Percentiles rank a stretch among this genome's conserved stretches.
Evolutionary conservation across 1,284 basidiomycete genomes (phyloP).

Genomic region (Cerioporus squamosus): DNA sequence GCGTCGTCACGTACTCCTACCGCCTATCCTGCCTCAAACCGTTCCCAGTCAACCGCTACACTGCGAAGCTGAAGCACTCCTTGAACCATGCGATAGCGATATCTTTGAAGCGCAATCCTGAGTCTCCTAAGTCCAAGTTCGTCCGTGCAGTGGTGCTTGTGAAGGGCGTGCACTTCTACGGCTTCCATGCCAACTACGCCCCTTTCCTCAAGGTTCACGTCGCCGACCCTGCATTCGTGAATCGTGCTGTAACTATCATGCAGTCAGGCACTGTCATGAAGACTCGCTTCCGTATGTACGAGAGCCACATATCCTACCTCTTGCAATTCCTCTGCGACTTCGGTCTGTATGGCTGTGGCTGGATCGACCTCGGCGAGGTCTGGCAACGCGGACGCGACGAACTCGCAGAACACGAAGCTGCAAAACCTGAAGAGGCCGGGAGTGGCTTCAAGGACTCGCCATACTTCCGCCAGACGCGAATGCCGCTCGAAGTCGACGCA

Average conservation of each 20-base stretch:
- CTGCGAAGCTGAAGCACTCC: slow-evolving; percentile 65
- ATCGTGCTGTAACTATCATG: slow-evolving; percentile 75
- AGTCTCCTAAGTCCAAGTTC: slow-evolving; percentile 58
- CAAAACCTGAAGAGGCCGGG: neutral
- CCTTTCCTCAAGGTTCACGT: slow-evolving; percentile 92
- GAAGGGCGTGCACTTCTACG: slow-evolving; percentile 97
- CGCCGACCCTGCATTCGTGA: slow-evolving; percentile 71
- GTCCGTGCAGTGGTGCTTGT: slow-evolving; percentile 81
- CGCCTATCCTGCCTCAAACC: neutral
- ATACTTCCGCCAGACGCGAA: slow-evolving; percentile 68
- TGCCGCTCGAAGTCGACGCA: slow-evolving; percentile 86
- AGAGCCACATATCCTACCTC: slow-evolving; percentile 88
- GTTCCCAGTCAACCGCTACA: slow-evolving; percentile 67
- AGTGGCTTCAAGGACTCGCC: slow-evolving; percentile 48
- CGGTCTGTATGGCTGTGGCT: slow-evolving; percentile 94
- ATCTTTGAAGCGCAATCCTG: slow-evolving; percentile 68
- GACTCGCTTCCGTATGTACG: slow-evolving; percentile 80
- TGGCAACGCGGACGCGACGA: slow-evolving; percentile 54
- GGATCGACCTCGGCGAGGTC: slow-evolving; percentile 73
- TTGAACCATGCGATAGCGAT: slow-evolving; percentile 81
- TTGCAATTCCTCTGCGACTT: slow-evolving; percentile 97
- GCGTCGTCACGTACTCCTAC: slow-evolving; percentile 20
- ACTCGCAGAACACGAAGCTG: slow-evolving; percentile 7
- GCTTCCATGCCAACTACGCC: slow-evolving; percentile 85
- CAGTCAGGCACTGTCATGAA: slow-evolving; percentile 83